phyloP scores from a whole-genome alignment of 208 protist species.

The Balamuthia mandrillaris region DNA sequence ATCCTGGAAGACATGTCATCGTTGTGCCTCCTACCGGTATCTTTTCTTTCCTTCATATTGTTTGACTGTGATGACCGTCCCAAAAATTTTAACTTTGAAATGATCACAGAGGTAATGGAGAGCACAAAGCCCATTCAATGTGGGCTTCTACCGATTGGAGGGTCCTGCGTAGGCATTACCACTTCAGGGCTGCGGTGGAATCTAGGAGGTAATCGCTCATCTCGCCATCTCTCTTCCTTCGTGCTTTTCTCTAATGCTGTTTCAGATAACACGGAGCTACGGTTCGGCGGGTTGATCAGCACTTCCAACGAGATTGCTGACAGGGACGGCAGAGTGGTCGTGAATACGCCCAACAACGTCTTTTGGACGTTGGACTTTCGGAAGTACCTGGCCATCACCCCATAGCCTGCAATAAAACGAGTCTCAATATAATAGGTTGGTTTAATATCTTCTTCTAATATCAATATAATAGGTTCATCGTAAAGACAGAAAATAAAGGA shows the following conservation, averaged over 20 bases:
- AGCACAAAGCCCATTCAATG: not conserved
- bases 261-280: not conserved
- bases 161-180: not conserved
- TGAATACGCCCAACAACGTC: not conserved
- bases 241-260: not conserved
- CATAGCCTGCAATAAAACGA: no score
- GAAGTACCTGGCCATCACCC: no score
- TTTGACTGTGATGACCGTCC: no score
- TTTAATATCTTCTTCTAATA: no score
- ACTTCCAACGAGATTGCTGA: conserved; percentile 15
- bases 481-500: no score
- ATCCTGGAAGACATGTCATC: no score
- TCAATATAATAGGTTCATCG: no score
- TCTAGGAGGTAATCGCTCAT: not conserved
- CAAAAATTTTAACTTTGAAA: no score
- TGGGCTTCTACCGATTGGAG: not conserved
- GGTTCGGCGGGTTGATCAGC: conserved; percentile 15
- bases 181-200: conserved; percentile 19
- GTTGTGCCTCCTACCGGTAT: no score
- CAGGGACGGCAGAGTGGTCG: not conserved
- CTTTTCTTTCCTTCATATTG: no score
- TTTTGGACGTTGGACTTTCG: conserved; percentile 17
- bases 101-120: not conserved
- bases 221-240: not conserved
- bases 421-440: no score